Base-by-base conservation (phyloP, 2,329 filamentous ascomycete genomes). In the Neobulgaria alba region DNA sequence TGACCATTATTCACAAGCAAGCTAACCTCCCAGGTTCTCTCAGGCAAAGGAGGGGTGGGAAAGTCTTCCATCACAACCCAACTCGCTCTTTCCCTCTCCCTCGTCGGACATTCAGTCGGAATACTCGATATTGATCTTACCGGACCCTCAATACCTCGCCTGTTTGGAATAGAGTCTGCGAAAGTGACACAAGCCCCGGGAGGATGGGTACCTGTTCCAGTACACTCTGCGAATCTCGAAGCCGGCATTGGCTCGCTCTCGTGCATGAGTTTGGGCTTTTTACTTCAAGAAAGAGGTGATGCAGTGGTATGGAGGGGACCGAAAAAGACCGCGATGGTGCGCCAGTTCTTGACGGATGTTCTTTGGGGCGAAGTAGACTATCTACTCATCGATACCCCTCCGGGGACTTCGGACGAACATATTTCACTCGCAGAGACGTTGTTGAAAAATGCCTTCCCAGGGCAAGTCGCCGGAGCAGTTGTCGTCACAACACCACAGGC, bases 11-110 rank as follows among this genome's bases (percentile, higher is more conserved):
- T n/a, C n/a, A n/a, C n/a, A n/a, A n/a, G n/a, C n/a, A n/a, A n/a
- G n/a, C n/a, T n/a, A n/a, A n/a, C n/a, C n/a, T n/a, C n/a, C 17
- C 46, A 76, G 68, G 74, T 90, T 48, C 82, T 98, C 35, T 96
- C 92, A 10, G 92, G 92, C 55, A 98, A 98, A 73, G 92, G 92
- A 58, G 92, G 92, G 54, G 92, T 98, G 15, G 92, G 92, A 43
- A 98, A 98, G 70, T 96, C 90, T 32, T 95, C 88, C 38, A 81
- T 95, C n/a, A 96, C 92, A 1, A 93, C 90, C 1, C 92, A 98
- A 62, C 79, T 98, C 12, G 92, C 92, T 7, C 76, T 98, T 29
- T 88, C 89, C 0, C 78, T 98, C 21, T 82, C 87, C 2, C 74
- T 92, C 1, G 77, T 85, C 49, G 90, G 90, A 43, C 77, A 90